Conservation (phyloP, 1,139 yeast species). For the Yamadazyma dendronema region DNA sequence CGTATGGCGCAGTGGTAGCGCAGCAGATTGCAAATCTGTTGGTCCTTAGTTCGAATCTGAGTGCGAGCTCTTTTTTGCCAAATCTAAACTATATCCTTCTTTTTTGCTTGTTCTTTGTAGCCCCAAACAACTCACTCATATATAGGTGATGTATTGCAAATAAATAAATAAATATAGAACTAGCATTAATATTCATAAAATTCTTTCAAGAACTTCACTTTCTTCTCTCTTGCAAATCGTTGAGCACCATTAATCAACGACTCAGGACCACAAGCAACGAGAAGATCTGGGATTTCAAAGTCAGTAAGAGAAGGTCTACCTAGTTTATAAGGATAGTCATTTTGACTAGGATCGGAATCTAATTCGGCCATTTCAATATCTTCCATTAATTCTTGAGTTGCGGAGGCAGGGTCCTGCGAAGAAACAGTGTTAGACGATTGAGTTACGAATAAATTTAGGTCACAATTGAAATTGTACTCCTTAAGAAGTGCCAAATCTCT, state of each 20-base stretch:
- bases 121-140: no score
- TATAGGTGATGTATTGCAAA: no score
- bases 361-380: constrained; percentile 6
- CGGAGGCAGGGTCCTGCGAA: background rate
- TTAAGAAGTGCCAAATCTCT: constrained; percentile 33
- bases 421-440: no score
- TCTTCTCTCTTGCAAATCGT: constrained; percentile 12
- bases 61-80: constrained; percentile 43
- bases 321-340: constrained; percentile 6
- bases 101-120: background rate
- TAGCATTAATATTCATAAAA: constrained; percentile 4
- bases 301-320: constrained; percentile 45
- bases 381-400: constrained; percentile 14
- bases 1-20: constrained; percentile 58
- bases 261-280: constrained; percentile 73
- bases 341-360: background rate
- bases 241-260: constrained; percentile 50
- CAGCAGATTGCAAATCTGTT: constrained; percentile 57
- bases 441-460: constrained; percentile 13
- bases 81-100: no score
- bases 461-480: constrained; percentile 17
- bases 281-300: constrained; percentile 25
- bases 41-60: constrained; percentile 54
- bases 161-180: background rate
- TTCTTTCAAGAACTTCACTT: constrained; percentile 6